These are phyloP conservation scores for Alternaria dauci DNA, from an alignment of 2,329 filamentous ascomycete genomes.

Conservation along the genomic window DNA sequence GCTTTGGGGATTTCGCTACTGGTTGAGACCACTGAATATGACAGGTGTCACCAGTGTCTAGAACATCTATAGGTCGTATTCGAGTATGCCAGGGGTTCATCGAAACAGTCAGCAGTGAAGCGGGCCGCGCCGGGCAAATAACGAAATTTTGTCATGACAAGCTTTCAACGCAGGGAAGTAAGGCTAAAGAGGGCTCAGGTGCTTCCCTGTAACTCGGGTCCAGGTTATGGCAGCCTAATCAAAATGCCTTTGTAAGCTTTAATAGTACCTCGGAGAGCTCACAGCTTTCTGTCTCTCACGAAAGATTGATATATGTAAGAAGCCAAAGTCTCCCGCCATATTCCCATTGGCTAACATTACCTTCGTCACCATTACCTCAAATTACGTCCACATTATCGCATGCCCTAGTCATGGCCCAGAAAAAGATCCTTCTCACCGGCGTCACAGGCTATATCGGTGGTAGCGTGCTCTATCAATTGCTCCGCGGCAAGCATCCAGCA, in stretches of 20 bases:
- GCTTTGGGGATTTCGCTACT: not conserved
- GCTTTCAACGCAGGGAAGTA: constrained; percentile 1
- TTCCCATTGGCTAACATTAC: not conserved
- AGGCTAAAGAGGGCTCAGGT: not conserved
- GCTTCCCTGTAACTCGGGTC: not conserved
- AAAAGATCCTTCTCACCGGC: constrained; percentile 2
- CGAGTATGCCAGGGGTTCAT: not conserved
- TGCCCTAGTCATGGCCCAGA: not conserved
- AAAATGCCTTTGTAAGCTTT: not conserved
- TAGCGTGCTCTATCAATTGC: constrained; percentile 2
- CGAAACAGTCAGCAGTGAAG: not conserved
- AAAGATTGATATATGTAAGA: not conserved
- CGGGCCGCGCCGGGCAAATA: not conserved
- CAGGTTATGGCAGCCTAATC: not conserved
- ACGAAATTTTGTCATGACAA: not conserved
- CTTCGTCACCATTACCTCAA: not conserved
- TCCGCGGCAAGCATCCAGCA: constrained; percentile 1
- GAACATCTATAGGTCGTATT: not conserved
- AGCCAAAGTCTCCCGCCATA: not conserved
- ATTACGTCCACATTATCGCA: not conserved
- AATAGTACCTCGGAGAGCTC: not conserved
- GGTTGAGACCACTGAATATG: not conserved
- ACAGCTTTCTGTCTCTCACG: not conserved
- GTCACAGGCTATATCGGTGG: constrained; percentile 6
- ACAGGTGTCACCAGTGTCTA: not conserved